Percentiles rank a stretch among this genome's conserved stretches.
These are phyloP conservation scores for Apophysomyces variabilis DNA, from an alignment of 371 early-diverging fungal genomes.

Conservation along the genomic window DNA sequence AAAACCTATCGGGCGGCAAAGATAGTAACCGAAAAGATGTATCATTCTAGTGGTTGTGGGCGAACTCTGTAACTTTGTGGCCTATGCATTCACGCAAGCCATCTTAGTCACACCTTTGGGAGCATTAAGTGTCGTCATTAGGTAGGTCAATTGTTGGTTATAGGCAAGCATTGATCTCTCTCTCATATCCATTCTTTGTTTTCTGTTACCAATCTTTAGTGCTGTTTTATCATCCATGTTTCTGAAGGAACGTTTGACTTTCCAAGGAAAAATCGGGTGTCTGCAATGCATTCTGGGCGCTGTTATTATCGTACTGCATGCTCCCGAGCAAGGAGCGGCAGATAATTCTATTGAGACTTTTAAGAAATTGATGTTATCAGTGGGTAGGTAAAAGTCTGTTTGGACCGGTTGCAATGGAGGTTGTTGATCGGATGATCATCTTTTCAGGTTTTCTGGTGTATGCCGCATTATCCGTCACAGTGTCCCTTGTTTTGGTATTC, in stretches of 20 bases:
- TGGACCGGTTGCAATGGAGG: neutral
- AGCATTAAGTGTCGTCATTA: slow-evolving; percentile 81
- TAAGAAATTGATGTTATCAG: slow-evolving; percentile 71
- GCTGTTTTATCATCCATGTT: slow-evolving; percentile 90
- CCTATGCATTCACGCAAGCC: slow-evolving; percentile 94
- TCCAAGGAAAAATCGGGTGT: slow-evolving; percentile 89
- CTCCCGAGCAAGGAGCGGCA: slow-evolving; percentile 78
- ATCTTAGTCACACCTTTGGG: slow-evolving; percentile 96
- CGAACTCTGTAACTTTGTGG: slow-evolving; percentile 92
- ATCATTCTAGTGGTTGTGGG: slow-evolving; percentile 71
- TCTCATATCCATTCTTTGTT: neutral
- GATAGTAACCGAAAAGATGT: neutral
- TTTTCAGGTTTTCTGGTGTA: slow-evolving; percentile 79
- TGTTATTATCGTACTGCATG: slow-evolving; percentile 86
- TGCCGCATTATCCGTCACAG: slow-evolving; percentile 58
- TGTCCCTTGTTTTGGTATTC: slow-evolving; percentile 70
- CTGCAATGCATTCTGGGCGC: slow-evolving; percentile 91
- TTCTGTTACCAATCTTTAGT: slow-evolving; percentile 38
- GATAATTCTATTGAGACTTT: slow-evolving; percentile 84
- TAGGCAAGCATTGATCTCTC: neutral
- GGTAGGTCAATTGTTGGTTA: slow-evolving; percentile 19
- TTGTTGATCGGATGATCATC: neutral
- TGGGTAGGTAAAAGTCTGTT: slow-evolving; percentile 47
- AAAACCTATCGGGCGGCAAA: neutral
- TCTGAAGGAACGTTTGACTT: slow-evolving; percentile 82